Evolutionary conservation across 2,329 filamentous ascomycete species (phyloP), one percentile per base, ranked within the genome.

Genomic region (Cephalotrichum gorgonifer): DNA sequence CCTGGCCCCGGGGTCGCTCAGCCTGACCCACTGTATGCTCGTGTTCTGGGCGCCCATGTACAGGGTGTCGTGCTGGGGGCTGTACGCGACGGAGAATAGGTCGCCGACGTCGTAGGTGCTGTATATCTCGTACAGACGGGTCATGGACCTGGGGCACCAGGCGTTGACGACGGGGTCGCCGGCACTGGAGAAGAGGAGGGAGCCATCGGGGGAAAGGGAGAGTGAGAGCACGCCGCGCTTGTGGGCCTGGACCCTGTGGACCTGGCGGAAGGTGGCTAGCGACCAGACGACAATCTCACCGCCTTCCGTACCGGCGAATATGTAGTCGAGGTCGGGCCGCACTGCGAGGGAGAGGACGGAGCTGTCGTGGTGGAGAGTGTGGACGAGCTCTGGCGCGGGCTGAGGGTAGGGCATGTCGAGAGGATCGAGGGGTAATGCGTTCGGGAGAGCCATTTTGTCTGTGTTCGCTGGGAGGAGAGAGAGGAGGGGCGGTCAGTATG

Each of bases 31-130:
- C 73, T 95, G 90, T 47, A 96, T 93, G 35, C 85, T 88, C 7
- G 89, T 93, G 61, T 97, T 96, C 62, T 97, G 93, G 1, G 89
- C 88, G 50, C 93, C 93, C 41, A 95, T 78, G 63, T 95, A 97
- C 4, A 95, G 76, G 0, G 86, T 95, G 56, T 91, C 79, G 58
- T 88, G 74, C 55, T 81, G 76, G 6, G 81, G 70, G 4, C 89
- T 95, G 64, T 95, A 96, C 1, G 85, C 85, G n/a, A 95, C 83
- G 57, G 88, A 95, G 64, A 97, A 97, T 51, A 98, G 81, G 68
- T 98, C 93, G 52, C 93, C 93, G 38, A 95, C 86, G 58, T 97
- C 93, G 65, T 95, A 91, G 44, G 84, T 85, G 54, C 89, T 94
- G 71, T 95, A 95, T 53, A 97, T 86, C 54, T 93, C 88, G 69